A percentile compares a stretch with the other conserved stretches of the same genome.
These are phyloP conservation scores for Corchorus olitorius DNA, from an alignment of 345 rosid genomes.

Conservation along the genomic window DNA sequence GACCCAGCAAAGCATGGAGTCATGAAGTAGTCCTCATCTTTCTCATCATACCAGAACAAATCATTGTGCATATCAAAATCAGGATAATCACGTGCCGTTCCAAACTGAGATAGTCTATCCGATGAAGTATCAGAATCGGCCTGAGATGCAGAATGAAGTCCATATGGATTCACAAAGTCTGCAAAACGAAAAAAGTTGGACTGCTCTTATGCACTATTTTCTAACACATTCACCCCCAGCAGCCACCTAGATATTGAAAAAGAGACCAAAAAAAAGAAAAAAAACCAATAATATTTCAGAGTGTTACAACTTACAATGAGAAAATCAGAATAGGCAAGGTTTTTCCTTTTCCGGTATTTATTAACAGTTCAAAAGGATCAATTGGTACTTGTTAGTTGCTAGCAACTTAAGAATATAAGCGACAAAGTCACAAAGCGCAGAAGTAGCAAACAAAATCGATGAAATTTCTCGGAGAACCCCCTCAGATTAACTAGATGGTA, in stretches of 20 bases:
- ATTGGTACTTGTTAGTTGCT: neutral
- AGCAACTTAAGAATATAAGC: neutral
- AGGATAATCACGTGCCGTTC: constrained; percentile 77
- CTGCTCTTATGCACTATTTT: neutral
- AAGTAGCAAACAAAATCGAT: constrained; percentile 1
- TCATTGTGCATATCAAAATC: constrained; percentile 71
- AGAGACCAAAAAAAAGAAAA: neutral
- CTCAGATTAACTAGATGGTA: neutral
- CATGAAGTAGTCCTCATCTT: constrained; percentile 70
- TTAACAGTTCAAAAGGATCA: neutral
- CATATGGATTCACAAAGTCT: constrained; percentile 92
- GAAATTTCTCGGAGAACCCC: constrained; percentile 1
- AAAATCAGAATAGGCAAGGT: neutral
- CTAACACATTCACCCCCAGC: constrained; percentile 7
- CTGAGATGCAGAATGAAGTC: constrained; percentile 58
- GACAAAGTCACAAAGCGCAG: neutral
- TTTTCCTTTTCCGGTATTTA: neutral
- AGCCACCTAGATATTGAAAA: constrained; percentile 9
- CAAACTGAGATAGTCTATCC: constrained; percentile 73
- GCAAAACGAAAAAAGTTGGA: constrained; percentile 27
- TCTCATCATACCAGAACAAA: constrained; percentile 54
- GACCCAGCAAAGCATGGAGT: constrained; percentile 60
- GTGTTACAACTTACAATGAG: neutral
- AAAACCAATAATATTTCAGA: neutral
- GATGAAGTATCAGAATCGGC: constrained; percentile 68